phyloP scores from a whole-genome alignment of 441 rosid genomes.

The Oxalis stricta region DNA sequence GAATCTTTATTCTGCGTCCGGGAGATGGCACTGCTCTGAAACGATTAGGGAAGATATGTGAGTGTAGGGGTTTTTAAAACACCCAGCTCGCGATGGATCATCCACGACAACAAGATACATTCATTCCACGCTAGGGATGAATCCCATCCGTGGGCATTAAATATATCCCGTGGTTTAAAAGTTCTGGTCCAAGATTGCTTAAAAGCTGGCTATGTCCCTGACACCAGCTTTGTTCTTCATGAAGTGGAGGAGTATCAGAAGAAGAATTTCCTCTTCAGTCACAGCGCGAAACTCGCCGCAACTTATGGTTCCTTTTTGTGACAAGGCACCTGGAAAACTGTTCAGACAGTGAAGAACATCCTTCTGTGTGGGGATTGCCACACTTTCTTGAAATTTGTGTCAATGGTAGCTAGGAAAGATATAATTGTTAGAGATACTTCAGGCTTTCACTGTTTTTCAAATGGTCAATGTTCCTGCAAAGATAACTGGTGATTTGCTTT shows the following conservation, averaged over 20 bases:
- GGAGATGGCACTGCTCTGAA: constrained; percentile 72
- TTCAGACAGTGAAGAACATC: constrained; percentile 59
- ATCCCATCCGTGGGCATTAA: constrained; percentile 46
- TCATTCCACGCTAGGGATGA: constrained; percentile 63
- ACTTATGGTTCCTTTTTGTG: constrained; percentile 53
- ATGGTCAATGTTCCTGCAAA: constrained; percentile 63
- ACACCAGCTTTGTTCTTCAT: constrained; percentile 78
- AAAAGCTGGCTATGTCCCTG: constrained; percentile 59
- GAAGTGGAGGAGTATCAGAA: constrained; percentile 82
- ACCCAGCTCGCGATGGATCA: constrained; percentile 71
- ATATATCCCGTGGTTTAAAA: constrained; percentile 58
- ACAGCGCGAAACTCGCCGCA: constrained; percentile 78
- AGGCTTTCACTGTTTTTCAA: constrained; percentile 59
- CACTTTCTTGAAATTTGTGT: constrained; percentile 43
- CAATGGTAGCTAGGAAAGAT: constrained; percentile 41
- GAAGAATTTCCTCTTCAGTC: constrained; percentile 61
- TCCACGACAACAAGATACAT: constrained; percentile 38
- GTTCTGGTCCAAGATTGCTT: constrained; percentile 55
- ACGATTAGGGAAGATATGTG: constrained; percentile 52
- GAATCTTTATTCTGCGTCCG: constrained; percentile 77
- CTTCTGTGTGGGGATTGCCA: constrained; percentile 77
- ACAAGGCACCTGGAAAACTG: constrained; percentile 28
- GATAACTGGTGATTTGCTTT: constrained; percentile 50
- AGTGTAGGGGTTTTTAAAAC: constrained; percentile 39
- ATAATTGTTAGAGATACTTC: constrained; percentile 66